A percentile compares a stretch with the other conserved stretches of the same genome.
Evolutionary conservation across 176 grass and related monocot species (phyloP).

Genomic region (Bolboschoenus planiculmis): DNA sequence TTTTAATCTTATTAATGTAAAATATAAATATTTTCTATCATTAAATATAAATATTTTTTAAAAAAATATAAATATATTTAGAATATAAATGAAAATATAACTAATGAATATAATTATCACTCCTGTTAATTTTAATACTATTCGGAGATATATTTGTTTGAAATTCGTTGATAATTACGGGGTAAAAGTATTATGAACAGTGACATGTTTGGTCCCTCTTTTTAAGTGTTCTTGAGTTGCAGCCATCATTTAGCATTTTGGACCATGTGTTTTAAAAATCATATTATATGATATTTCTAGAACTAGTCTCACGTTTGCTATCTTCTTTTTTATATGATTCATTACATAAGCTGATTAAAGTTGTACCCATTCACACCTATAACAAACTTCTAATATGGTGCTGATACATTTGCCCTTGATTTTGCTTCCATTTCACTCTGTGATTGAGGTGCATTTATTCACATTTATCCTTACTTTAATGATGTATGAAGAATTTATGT

Average conservation of each 20-base stretch:
- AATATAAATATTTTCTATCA: too few relatives aligned
- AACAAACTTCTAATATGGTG: background rate
- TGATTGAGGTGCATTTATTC: background rate
- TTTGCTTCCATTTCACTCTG: background rate
- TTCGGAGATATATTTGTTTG: background rate
- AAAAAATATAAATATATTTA: too few relatives aligned
- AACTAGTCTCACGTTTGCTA: background rate
- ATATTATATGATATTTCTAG: background rate
- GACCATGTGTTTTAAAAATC: background rate
- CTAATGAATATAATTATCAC: too few relatives aligned
- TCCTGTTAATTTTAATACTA: too few relatives aligned
- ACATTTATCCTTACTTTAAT: background rate
- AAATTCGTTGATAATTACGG: background rate
- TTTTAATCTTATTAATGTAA: too few relatives aligned
- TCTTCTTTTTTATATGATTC: background rate
- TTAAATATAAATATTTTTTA: too few relatives aligned
- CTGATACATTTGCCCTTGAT: background rate
- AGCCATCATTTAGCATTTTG: background rate
- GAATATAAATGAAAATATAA: too few relatives aligned
- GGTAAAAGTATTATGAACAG: background rate
- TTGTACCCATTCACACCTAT: background rate
- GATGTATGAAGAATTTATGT: too few relatives aligned
- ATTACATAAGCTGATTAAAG: background rate
- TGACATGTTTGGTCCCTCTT: background rate
- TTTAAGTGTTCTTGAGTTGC: background rate